Base-by-base conservation (phyloP, 2,329 filamentous ascomycete genomes). In the Colletotrichum chrysophilum region DNA sequence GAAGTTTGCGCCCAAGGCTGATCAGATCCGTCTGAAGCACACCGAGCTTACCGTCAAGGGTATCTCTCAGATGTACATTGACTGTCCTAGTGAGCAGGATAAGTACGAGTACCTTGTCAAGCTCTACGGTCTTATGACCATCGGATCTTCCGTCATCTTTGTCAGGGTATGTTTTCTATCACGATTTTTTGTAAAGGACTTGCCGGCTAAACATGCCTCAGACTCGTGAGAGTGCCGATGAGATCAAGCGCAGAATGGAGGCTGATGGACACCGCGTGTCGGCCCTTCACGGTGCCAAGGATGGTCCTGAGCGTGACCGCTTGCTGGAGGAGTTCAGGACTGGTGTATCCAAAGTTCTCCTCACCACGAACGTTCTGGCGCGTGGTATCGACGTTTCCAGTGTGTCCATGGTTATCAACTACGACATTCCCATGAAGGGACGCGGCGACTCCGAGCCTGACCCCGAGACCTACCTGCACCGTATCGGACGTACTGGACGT, bases 331-430 rank as follows among this genome's bases (percentile, higher is more conserved):
- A 94, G 73, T 99, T 99, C 91, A 93, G 97, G 74, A 91, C 87
- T 60, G 96, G 96, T 52, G 91, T 93, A 75, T 95, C 95, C 81
- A 99, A 99, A 88, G 97, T 99, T 10, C 93, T 99, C 77, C 98
- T 99, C 82, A 97, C 97, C 2, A 99, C 97, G 79, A 99, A 99
- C 82, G 96, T 99, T 48, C 91, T 99, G 74, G 95, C 97, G 10
- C 96, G 97, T 82, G 97, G 97, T 83, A 98, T 99, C 81, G 97
- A 99, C 82, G 91, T 93, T 88, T 98, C 83, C 85, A 97, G 87
- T 32, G 97, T 99, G 16, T 98, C 96, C 12, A 97, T 99, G 93
- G 97, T 99, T 70, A 96, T 99, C 89, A 99, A 99, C 88, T 99
- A 99, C 86, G 94, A 95, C 80, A 94, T 95, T 74, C 94, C 94